Evolutionary conservation across 2,329 filamentous ascomycete species (phyloP).

Genomic region (Rutstroemia sydowiana): DNA sequence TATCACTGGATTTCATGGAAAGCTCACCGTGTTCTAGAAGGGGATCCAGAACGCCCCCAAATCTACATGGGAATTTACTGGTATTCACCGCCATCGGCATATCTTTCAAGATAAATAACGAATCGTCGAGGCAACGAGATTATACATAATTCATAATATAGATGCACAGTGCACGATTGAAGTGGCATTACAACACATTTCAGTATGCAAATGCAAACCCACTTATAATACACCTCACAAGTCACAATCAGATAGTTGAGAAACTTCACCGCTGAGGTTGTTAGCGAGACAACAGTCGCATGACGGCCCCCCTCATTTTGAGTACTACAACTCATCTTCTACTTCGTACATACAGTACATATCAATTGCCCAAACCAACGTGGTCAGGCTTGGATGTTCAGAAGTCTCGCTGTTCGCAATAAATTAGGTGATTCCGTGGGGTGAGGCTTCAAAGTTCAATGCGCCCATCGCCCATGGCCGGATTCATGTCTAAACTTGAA

Average conservation of each 20-base stretch:
- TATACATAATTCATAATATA: not conserved
- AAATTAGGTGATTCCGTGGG: not conserved
- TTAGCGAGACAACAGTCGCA: constrained; percentile 6
- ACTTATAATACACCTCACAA: constrained; percentile 3
- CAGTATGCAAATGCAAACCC: constrained; percentile 8
- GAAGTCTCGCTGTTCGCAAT: not conserved
- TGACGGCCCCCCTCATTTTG: not conserved
- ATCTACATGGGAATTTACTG: constrained; percentile 9
- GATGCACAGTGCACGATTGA: constrained; percentile 1
- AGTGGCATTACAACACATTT: constrained; percentile 8
- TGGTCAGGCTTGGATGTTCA: constrained; percentile 3
- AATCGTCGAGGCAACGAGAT: constrained; percentile 1
- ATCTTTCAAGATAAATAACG: not conserved
- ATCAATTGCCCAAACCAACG: constrained; percentile 4
- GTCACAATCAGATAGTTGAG: constrained; percentile 2
- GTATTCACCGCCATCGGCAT: constrained; percentile 5
- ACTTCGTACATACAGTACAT: not conserved
- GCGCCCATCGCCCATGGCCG: not conserved
- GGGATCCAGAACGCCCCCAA: constrained; percentile 6
- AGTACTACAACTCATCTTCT: constrained; percentile 4
- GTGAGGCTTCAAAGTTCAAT: not conserved
- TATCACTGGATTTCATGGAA: not conserved
- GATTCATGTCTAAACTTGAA: not conserved
- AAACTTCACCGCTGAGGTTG: constrained; percentile 11
- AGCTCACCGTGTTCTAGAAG: constrained; percentile 6